phyloP scores from a whole-genome alignment of 2,329 filamentous ascomycete genomes.

The Tolypocladium album region DNA sequence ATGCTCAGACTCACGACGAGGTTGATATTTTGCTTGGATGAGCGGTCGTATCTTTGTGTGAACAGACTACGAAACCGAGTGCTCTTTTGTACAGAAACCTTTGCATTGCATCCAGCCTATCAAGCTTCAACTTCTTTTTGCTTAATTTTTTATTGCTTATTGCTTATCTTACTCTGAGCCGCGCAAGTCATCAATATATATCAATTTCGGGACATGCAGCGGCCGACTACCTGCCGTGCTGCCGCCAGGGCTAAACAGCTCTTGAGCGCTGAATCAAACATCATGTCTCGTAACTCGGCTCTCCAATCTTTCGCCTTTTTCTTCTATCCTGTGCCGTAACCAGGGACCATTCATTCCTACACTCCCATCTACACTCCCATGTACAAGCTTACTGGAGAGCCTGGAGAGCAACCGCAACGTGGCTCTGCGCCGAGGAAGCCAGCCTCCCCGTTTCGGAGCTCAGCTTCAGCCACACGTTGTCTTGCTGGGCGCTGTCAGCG shows the following conservation, averaged over 20 bases:
- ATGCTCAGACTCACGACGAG: conserved; percentile 26
- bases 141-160: too few relatives aligned
- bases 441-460: neutral
- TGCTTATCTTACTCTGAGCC: too few relatives aligned
- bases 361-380: neutral
- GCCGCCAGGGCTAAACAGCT: neutral
- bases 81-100: neutral
- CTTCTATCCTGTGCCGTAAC: neutral
- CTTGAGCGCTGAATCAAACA: neutral
- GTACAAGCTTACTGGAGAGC: neutral
- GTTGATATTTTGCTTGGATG: conserved; percentile 30
- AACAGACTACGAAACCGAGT: neutral
- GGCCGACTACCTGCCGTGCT: neutral
- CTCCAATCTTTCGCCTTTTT: neutral
- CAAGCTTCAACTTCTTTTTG: too few relatives aligned
- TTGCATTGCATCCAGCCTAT: too few relatives aligned
- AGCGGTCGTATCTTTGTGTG: neutral
- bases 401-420: neutral
- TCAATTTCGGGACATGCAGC: neutral
- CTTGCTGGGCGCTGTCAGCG: neutral
- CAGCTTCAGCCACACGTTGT: neutral
- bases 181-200: neutral
- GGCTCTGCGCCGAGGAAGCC: neutral
- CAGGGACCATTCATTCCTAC: neutral
- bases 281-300: neutral